These are phyloP conservation scores for Acrocalymma vagum DNA, from an alignment of 2,329 filamentous ascomycete species.

Conservation along the genomic window DNA sequence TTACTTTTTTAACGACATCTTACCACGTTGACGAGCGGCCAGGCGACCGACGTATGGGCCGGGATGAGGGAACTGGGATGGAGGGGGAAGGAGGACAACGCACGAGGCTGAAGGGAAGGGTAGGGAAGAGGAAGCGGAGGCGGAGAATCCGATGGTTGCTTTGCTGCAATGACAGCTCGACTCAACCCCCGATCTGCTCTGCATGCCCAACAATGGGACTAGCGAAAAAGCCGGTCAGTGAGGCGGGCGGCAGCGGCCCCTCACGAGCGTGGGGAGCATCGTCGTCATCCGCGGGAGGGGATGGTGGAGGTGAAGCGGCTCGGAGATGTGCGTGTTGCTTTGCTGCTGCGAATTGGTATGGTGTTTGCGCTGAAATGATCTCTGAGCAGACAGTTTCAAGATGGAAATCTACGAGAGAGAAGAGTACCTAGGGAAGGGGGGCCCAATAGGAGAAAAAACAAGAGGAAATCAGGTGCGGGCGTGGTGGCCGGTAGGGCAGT, in stretches of 20 bases:
- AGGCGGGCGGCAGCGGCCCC: too few relatives aligned
- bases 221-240: not conserved
- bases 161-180: constrained; percentile 32
- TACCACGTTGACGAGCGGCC: constrained; percentile 8
- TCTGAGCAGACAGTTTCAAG: too few relatives aligned
- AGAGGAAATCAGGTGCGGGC: constrained; percentile 9
- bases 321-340: too few relatives aligned
- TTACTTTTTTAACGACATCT: too few relatives aligned
- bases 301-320: not conserved
- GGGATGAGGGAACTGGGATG: constrained; percentile 17
- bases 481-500: constrained; percentile 41
- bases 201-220: constrained; percentile 18
- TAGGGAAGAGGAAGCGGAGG: constrained; percentile 25
- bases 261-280: too few relatives aligned
- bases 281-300: not conserved
- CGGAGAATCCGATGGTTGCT: constrained; percentile 20
- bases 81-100: constrained; percentile 26
- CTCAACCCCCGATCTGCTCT: constrained; percentile 17
- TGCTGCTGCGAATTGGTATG: too few relatives aligned
- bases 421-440: constrained; percentile 8
- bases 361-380: too few relatives aligned
- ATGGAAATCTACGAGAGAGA: too few relatives aligned
- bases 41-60: constrained; percentile 10
- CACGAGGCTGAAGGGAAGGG: constrained; percentile 23
- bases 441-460: constrained; percentile 38